Percentiles rank a stretch among this genome's conserved stretches.
These are phyloP conservation scores for Leptomonas pyrrhocoris DNA, from an alignment of 208 protist species.

Conservation along the genomic window DNA sequence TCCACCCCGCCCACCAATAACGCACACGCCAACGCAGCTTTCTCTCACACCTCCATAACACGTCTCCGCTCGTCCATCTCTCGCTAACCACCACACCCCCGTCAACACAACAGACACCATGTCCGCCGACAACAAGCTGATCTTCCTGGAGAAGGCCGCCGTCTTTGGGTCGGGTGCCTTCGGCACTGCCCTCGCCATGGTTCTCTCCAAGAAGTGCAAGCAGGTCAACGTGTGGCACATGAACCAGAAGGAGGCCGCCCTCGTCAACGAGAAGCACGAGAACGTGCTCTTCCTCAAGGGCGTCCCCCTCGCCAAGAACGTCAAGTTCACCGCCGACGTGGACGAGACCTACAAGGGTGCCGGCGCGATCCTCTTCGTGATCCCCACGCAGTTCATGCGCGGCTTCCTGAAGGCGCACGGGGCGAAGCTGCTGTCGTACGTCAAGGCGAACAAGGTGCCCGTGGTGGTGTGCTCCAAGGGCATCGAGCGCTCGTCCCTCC, in stretches of 20 bases:
- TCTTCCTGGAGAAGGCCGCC: not conserved
- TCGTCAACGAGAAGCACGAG: slow-evolving; percentile 73
- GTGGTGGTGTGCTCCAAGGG: slow-evolving; percentile 84
- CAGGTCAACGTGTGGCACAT: slow-evolving; percentile 82
- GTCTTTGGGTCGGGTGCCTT: too few relatives aligned
- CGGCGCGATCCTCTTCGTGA: slow-evolving; percentile 81
- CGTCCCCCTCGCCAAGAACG: slow-evolving; percentile 52
- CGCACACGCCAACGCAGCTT: not conserved
- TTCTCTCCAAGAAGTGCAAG: slow-evolving; percentile 73
- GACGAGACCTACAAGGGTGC: slow-evolving; percentile 48
- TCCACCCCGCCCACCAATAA: too few relatives aligned
- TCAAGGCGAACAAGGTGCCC: slow-evolving; percentile 49
- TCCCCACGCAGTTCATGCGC: slow-evolving; percentile 88
- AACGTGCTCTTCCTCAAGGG: slow-evolving; percentile 85
- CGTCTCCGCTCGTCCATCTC: not conserved
- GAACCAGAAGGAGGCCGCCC: slow-evolving; percentile 53
- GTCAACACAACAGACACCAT: too few relatives aligned
- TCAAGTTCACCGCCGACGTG: slow-evolving; percentile 67
- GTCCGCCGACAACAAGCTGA: not conserved
- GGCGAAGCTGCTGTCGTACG: slow-evolving; percentile 39
- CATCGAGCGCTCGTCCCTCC: slow-evolving; percentile 79
- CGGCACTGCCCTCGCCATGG: too few relatives aligned
- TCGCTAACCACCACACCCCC: not conserved
- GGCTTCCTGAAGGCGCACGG: slow-evolving; percentile 69
- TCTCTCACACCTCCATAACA: not conserved